phyloP scores from a whole-genome alignment of 768 basidiomycete genomes.

The Tylopilus intermedius region DNA sequence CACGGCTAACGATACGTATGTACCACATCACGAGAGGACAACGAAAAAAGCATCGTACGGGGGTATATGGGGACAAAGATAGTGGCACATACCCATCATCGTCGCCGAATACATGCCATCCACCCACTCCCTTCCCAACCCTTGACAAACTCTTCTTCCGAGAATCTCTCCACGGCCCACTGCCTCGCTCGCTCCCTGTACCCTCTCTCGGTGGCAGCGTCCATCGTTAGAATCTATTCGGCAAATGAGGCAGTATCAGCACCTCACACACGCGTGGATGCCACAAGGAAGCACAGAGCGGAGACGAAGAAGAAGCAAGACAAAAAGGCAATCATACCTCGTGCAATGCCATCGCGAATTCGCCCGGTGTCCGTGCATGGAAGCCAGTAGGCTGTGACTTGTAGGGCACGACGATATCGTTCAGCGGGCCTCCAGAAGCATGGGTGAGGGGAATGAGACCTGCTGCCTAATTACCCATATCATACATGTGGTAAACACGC shows the following conservation, averaged over 20 bases:
- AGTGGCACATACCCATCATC: not conserved
- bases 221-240: constrained; percentile 43
- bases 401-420: constrained; percentile 86
- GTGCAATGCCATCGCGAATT: constrained; percentile 66
- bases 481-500: constrained; percentile 13
- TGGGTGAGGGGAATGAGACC: constrained; percentile 90
- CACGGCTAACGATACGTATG: too few species aligned
- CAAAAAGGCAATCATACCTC: constrained; percentile 30
- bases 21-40: too few species aligned
- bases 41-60: too few species aligned
- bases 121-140: constrained; percentile 70
- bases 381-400: constrained; percentile 73
- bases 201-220: constrained; percentile 47
- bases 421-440: constrained; percentile 86
- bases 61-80: not conserved
- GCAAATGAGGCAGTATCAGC: constrained; percentile 9
- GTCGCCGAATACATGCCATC: constrained; percentile 31
- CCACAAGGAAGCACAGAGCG: not conserved
- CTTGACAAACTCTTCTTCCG: constrained; percentile 69
- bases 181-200: constrained; percentile 65
- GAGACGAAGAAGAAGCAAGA: not conserved
- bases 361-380: constrained; percentile 63
- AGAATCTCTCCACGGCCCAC: constrained; percentile 72
- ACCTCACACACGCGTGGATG: not conserved
- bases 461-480: constrained; percentile 61